Evolutionary conservation across 2,329 filamentous ascomycete species (phyloP).

Genomic region (Chaetoscypha palmicola): DNA sequence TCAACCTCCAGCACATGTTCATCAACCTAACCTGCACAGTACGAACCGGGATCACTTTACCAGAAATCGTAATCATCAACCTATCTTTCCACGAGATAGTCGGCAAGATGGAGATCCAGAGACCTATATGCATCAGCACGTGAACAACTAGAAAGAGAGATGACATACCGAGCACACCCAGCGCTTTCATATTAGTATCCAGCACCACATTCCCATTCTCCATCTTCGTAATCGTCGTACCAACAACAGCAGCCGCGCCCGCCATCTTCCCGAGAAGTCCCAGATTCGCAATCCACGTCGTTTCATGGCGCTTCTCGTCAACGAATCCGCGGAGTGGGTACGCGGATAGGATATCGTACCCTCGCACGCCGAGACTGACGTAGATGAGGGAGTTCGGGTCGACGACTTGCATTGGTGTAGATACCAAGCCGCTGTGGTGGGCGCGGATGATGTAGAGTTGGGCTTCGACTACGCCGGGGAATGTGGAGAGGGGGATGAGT

Average conservation of each 20-base stretch:
- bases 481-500: conserved; percentile 61
- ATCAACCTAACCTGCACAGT: conserved; percentile 55
- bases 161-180: conserved; percentile 61
- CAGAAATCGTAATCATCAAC: conserved; percentile 70
- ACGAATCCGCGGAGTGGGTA: conserved; percentile 58
- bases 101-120: conserved; percentile 69
- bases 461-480: conserved; percentile 59
- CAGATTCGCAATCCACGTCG: conserved; percentile 57
- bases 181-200: conserved; percentile 66
- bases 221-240: conserved; percentile 50
- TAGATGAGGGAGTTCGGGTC: conserved; percentile 47
- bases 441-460: conserved; percentile 65
- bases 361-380: conserved; percentile 54
- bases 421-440: conserved; percentile 60
- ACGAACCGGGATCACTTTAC: conserved; percentile 58
- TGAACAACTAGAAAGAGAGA: neutral
- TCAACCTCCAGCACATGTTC: conserved; percentile 68
- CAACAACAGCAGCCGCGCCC: conserved; percentile 68
- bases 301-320: conserved; percentile 31
- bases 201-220: conserved; percentile 57
- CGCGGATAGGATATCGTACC: conserved; percentile 76
- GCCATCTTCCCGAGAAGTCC: conserved; percentile 87
- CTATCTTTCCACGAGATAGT: conserved; percentile 52
- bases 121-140: conserved; percentile 38
- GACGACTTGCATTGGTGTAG: conserved; percentile 40